Evolutionary conservation across 1,284 basidiomycete genomes (phyloP), one percentile per base, ranked within the genome.

Genomic region (Sanghuangporus baumii): DNA sequence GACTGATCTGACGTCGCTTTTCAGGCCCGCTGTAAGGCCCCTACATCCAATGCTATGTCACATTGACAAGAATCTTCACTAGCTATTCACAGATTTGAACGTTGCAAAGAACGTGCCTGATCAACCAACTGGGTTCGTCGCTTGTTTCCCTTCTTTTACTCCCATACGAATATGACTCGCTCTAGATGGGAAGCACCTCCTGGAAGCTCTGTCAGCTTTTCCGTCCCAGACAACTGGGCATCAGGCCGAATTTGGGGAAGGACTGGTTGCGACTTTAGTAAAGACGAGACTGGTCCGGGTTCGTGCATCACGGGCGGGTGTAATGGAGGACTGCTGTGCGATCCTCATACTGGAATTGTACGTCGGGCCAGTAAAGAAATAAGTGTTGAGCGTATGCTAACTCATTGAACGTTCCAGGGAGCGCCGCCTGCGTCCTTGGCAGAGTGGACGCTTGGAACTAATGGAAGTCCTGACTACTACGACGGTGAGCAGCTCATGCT

Each of bases 351-450:
- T 23, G 62, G 62, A 2, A 63, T 57, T 12, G 62, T 63, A 54
- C 14, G 62, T 31, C 26, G 26, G 26, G 5, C 26, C 26, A 31
- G 26, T 31, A 31, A 31, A 31, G 26, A 31, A 31, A 31, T 31
- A 31, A 31, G 26, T 5, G 26, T 31, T 5, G 26, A 31, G 26
- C 26, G 5, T 31, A 31, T 31, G 5, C 26, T 31, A 31, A 31
- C 26, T 31, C 26, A 31, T 31, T 31, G 26, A 31, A 31, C 26
- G 3, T 31, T 31, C 14, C 34, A 74, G 79, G 82, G 85, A 65
- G 80, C 85, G 8, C 83, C 85, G 43, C 85, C 85, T 57, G 84
- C 80, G 6, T 78, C 79, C 14, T 72, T 86, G 23, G 84, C 83
- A 4, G 84, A 86, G 67, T 86, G 77, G 71, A 86, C 81, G 14